A percentile compares a stretch with the other conserved stretches of the same genome.
These are phyloP conservation scores for Eimeria acervulina DNA, from an alignment of 169 alveolate species.

Conservation along the genomic window DNA sequence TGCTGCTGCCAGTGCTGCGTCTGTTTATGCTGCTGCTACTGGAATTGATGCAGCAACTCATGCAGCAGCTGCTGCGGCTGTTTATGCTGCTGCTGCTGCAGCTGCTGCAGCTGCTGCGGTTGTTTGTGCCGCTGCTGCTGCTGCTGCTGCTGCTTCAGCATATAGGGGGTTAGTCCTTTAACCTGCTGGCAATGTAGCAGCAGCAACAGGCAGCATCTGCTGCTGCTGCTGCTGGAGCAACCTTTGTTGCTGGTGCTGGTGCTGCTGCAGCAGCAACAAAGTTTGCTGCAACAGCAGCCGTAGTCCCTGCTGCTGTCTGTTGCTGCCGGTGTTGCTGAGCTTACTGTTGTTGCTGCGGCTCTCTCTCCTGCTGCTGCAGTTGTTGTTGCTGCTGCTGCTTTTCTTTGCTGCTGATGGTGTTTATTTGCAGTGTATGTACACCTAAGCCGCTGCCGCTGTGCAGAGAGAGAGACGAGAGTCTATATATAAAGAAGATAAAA, in stretches of 20 bases:
- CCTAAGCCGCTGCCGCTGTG: too few relatives aligned
- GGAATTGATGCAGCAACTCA: not conserved
- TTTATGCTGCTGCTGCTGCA: not conserved
- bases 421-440: too few relatives aligned
- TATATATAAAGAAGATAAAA: too few relatives aligned
- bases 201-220: not conserved
- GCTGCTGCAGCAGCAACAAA: not conserved
- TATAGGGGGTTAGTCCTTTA: too few relatives aligned
- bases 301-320: not conserved
- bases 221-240: not conserved
- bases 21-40: not conserved
- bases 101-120: not conserved
- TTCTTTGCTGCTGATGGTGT: too few relatives aligned
- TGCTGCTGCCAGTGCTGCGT: not conserved
- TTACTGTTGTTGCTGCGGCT: not conserved
- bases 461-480: too few relatives aligned
- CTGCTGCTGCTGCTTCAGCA: too few relatives aligned
- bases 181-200: not conserved
- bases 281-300: not conserved
- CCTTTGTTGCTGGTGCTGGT: not conserved
- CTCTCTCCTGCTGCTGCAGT: not conserved
- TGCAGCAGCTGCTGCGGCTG: not conserved
- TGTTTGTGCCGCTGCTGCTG: not conserved
- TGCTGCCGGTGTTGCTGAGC: constrained; percentile 7
- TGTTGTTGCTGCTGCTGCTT: not conserved